These are phyloP conservation scores for Microbotryum scabiosae DNA, from an alignment of 1,284 basidiomycete species.

Conservation along the genomic window DNA sequence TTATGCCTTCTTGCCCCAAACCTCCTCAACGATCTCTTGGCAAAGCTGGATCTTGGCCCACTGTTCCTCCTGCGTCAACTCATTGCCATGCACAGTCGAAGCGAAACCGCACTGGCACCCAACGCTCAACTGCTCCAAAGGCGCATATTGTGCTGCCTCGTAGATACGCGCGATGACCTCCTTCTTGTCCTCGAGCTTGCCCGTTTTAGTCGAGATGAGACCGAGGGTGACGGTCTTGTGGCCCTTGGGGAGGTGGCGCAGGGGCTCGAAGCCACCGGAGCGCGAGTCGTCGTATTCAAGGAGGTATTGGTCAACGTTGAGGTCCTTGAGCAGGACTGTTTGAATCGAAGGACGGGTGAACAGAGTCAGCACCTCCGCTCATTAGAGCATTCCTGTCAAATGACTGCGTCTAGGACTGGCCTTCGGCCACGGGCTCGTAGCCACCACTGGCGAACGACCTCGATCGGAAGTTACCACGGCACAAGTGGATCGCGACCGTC, in stretches of 20 bases:
- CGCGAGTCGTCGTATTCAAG: constrained; percentile 65
- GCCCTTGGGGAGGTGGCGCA: constrained; percentile 53
- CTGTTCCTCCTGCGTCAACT: constrained; percentile 36
- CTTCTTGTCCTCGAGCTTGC: constrained; percentile 30
- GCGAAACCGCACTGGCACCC: constrained; percentile 37
- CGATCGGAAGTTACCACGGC: constrained; percentile 66
- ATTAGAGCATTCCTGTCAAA: background rate
- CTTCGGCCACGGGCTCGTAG: constrained; percentile 58
- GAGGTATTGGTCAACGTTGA: constrained; percentile 27
- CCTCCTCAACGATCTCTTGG: constrained; percentile 34
- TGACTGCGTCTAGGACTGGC: background rate
- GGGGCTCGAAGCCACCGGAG: constrained; percentile 59
- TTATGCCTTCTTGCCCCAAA: constrained; percentile 33
- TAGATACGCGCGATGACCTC: constrained; percentile 25
- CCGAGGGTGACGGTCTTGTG: constrained; percentile 31
- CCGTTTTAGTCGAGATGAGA: constrained; percentile 30
- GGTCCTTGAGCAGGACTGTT: constrained; percentile 8
- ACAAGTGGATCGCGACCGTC: constrained; percentile 62
- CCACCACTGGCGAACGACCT: constrained; percentile 62
- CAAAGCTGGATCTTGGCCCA: constrained; percentile 36
- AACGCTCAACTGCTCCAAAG: constrained; percentile 34
- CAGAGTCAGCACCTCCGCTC: constrained; percentile 8
- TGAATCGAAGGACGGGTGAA: no score
- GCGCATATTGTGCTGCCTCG: constrained; percentile 27
- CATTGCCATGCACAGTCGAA: constrained; percentile 33